Evolutionary conservation across 2,329 filamentous ascomycete species (phyloP).

Genomic region (Paraphoma chrysanthemicola): DNA sequence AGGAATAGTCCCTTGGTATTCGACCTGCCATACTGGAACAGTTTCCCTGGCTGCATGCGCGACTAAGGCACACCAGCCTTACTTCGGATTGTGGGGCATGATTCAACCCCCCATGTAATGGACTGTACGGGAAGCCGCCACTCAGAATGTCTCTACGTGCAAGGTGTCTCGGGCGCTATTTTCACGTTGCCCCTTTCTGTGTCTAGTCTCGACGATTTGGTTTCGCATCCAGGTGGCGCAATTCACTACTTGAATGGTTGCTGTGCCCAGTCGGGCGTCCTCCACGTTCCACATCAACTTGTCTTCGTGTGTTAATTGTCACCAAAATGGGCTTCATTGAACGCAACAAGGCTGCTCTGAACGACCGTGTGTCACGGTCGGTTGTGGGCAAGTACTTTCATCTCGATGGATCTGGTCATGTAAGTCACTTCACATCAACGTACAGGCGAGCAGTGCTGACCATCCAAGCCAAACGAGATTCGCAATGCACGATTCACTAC

Average conservation of each 20-base stretch:
- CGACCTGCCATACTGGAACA: background rate
- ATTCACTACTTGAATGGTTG: constrained; percentile 1
- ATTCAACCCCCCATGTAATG: background rate
- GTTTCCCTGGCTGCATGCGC: background rate
- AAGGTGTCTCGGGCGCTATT: constrained; percentile 1
- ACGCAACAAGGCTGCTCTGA: constrained; percentile 30
- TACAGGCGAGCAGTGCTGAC: constrained; percentile 14
- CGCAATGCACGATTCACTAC: constrained; percentile 81
- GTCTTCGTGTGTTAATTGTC: background rate
- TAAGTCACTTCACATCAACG: constrained; percentile 56
- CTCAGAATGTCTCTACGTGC: background rate
- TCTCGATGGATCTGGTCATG: constrained; percentile 82
- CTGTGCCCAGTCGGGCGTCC: background rate
- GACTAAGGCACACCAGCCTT: background rate
- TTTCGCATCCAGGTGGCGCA: background rate
- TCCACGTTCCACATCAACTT: background rate
- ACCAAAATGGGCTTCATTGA: constrained; percentile 25
- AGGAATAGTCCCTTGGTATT: background rate
- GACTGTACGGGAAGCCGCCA: background rate
- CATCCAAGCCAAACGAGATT: constrained; percentile 67
- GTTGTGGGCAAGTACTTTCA: constrained; percentile 63
- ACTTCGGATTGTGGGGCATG: background rate
- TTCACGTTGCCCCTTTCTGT: background rate
- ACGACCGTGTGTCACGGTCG: constrained; percentile 42
- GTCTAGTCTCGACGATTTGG: background rate